phyloP scores from a whole-genome alignment of 116 monocot species.

The Posidonia oceanica region DNA sequence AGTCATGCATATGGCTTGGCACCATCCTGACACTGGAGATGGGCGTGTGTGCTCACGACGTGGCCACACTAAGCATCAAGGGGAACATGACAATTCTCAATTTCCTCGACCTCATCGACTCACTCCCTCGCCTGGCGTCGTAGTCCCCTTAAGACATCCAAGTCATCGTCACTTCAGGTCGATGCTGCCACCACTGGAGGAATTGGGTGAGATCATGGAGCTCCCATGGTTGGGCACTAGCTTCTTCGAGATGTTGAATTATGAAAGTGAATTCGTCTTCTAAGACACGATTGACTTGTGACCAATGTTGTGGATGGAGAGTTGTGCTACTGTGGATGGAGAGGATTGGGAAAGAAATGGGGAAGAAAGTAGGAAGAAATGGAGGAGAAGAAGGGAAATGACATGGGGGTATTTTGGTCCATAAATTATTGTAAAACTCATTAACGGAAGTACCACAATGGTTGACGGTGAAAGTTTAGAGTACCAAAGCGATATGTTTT shows the following conservation, averaged over 20 bases:
- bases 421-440: too few species aligned
- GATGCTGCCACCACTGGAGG: neutral
- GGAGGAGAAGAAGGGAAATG: too few species aligned
- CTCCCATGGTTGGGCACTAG: constrained; percentile 12
- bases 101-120: constrained; percentile 25
- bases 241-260: constrained; percentile 4
- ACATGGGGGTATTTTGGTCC: too few species aligned
- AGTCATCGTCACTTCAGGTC: constrained; percentile 20
- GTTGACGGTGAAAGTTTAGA: too few species aligned
- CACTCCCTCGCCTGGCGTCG: constrained; percentile 22
- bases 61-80: constrained; percentile 31
- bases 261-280: constrained; percentile 10
- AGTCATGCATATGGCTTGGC: constrained; percentile 84
- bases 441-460: too few species aligned
- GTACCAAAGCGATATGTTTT: too few species aligned
- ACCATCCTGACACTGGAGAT: constrained; percentile 70
- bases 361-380: too few species aligned
- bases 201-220: constrained; percentile 28
- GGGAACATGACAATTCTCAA: constrained; percentile 25
- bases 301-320: constrained; percentile 16
- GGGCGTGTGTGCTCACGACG: constrained; percentile 47
- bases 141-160: constrained; percentile 32
- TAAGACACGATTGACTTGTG: constrained; percentile 7
- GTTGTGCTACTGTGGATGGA: too few species aligned
- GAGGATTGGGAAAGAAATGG: too few species aligned